Percentiles rank a stretch among this genome's conserved stretches.
phyloP scores from a whole-genome alignment of 495 filamentous ascomycete species.

The Cercophora scortea region DNA sequence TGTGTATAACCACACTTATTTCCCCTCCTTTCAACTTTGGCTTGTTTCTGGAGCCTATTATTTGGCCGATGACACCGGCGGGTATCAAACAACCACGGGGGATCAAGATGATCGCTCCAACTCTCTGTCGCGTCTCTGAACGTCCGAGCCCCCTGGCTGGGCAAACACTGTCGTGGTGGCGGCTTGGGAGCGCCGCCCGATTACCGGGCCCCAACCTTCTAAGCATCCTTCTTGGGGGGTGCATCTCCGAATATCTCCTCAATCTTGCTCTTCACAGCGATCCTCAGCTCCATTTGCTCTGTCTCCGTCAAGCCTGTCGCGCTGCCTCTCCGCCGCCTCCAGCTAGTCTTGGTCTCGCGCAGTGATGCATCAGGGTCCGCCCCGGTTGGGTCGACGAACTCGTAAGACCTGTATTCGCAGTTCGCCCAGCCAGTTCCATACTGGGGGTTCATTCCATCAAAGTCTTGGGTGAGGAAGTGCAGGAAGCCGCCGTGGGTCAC shows the following conservation, averaged over 20 bases:
- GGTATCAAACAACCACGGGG: too few species aligned
- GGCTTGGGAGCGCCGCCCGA: neutral
- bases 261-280: constrained; percentile 20
- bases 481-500: constrained; percentile 42
- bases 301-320: constrained; percentile 39
- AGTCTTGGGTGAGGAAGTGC: constrained; percentile 77
- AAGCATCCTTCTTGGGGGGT: neutral
- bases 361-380: constrained; percentile 53
- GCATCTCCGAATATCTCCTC: constrained; percentile 16
- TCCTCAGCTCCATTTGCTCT: constrained; percentile 33
- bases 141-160: too few species aligned
- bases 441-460: constrained; percentile 52
- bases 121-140: too few species aligned
- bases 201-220: neutral
- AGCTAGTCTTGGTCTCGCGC: constrained; percentile 50
- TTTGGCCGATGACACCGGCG: too few species aligned
- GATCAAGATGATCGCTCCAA: too few species aligned
- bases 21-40: too few species aligned
- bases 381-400: constrained; percentile 50
- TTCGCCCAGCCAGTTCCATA: constrained; percentile 77
- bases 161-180: too few species aligned
- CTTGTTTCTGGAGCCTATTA: too few species aligned
- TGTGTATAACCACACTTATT: too few species aligned
- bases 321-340: constrained; percentile 40
- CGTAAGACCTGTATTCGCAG: constrained; percentile 71